A percentile compares a stretch with the other conserved stretches of the same genome.
Conservation (phyloP, 2,329 filamentous ascomycete species). For the Parafenestella ontariensis region DNA sequence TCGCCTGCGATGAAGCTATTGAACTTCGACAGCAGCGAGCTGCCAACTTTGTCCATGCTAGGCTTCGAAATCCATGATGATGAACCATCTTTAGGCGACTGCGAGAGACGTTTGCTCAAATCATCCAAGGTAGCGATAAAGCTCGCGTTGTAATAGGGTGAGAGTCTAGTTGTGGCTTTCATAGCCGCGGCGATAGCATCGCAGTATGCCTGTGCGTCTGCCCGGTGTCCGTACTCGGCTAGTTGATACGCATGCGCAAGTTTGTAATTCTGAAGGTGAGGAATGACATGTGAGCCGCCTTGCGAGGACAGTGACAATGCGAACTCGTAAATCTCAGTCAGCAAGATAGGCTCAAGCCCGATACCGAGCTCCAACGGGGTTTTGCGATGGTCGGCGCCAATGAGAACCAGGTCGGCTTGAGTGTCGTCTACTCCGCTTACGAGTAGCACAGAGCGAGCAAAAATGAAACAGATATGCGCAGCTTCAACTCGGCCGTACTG, state of each 20-base stretch:
- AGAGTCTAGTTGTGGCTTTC: constrained; percentile 80
- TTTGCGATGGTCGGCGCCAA: constrained; percentile 82
- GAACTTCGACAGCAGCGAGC: constrained; percentile 88
- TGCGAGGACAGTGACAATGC: constrained; percentile 74
- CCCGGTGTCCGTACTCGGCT: constrained; percentile 80
- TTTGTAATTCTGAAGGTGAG: constrained; percentile 91
- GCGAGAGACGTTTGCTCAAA: constrained; percentile 79
- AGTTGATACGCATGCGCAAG: constrained; percentile 84
- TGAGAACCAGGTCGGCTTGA: constrained; percentile 77
- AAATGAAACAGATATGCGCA: constrained; percentile 91
- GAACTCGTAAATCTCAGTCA: constrained; percentile 97
- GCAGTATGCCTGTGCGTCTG: constrained; percentile 90
- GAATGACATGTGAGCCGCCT: constrained; percentile 63
- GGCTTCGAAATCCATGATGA: constrained; percentile 93
- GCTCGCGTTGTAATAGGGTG: constrained; percentile 81
- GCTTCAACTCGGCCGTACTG: constrained; percentile 90
- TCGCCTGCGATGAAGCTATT: constrained; percentile 97
- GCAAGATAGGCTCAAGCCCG: constrained; percentile 83
- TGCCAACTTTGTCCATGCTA: constrained; percentile 94
- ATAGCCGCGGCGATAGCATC: constrained; percentile 80
- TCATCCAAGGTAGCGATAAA: constrained; percentile 83
- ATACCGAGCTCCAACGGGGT: constrained; percentile 75
- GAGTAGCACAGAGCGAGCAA: constrained; percentile 73
- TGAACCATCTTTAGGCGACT: constrained; percentile 81
- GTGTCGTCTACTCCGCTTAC: constrained; percentile 87